phyloP scores from a whole-genome alignment of 2,329 filamentous ascomycete species.

The Epichloe scottii region DNA sequence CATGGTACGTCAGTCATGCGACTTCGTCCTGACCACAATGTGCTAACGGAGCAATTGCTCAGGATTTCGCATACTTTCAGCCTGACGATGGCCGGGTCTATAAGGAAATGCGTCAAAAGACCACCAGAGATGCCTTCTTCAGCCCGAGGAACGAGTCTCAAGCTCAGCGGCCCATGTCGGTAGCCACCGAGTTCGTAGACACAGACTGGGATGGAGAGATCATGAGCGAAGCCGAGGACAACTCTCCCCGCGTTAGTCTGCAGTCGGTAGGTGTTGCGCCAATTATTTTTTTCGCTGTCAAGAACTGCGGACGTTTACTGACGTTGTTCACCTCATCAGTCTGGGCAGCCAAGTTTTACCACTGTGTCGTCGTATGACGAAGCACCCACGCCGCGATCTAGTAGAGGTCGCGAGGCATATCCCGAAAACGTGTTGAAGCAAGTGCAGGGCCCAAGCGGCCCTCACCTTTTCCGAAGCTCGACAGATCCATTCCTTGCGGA shows the following conservation, averaged over 20 bases:
- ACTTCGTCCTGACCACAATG: neutral
- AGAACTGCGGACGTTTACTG: slow-evolving; percentile 2
- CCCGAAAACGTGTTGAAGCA: slow-evolving; percentile 50
- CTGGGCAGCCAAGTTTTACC: slow-evolving; percentile 63
- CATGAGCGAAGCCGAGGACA: slow-evolving; percentile 45
- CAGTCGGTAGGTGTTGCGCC: slow-evolving; percentile 49
- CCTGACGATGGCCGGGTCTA: slow-evolving; percentile 26
- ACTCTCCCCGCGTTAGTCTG: slow-evolving; percentile 54
- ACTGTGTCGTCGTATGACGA: slow-evolving; percentile 84
- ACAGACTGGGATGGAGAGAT: slow-evolving; percentile 57
- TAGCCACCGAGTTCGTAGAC: slow-evolving; percentile 67
- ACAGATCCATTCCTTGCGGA: slow-evolving; percentile 31
- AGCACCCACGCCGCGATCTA: slow-evolving; percentile 61
- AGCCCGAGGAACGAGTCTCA: slow-evolving; percentile 38
- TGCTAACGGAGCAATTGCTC: neutral
- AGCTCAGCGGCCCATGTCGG: slow-evolving; percentile 47
- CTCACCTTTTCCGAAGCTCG: slow-evolving; percentile 73
- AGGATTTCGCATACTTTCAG: slow-evolving; percentile 26
- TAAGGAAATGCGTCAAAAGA: slow-evolving; percentile 40
- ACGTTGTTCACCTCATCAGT: slow-evolving; percentile 29
- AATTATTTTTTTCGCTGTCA: neutral
- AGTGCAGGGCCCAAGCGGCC: slow-evolving; percentile 70
- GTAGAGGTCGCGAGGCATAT: slow-evolving; percentile 45
- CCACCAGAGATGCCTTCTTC: slow-evolving; percentile 47
- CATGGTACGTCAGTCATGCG: slow-evolving; percentile 2